These are phyloP conservation scores for Candida parachauliodes DNA, from an alignment of 805 yeast species.

Conservation along the genomic window DNA sequence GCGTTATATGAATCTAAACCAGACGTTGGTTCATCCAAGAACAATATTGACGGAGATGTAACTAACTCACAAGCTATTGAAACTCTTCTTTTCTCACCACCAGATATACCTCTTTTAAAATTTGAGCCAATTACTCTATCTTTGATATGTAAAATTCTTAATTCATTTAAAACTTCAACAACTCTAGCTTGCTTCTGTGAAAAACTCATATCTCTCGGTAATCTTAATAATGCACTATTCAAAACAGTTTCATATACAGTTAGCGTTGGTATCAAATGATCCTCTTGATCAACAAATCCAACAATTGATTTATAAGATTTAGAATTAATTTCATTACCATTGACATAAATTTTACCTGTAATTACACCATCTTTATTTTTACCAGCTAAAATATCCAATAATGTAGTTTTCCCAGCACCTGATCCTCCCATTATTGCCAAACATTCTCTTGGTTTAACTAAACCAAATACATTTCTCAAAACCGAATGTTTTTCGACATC, in stretches of 20 bases:
- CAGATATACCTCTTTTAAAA: constrained; percentile 77
- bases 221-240: constrained; percentile 82
- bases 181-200: constrained; percentile 75
- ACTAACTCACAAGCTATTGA: constrained; percentile 79
- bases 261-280: constrained; percentile 81
- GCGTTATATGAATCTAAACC: constrained; percentile 96
- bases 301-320: constrained; percentile 60
- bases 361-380: constrained; percentile 76
- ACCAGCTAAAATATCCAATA: constrained; percentile 85
- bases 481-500: constrained; percentile 45
- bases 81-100: constrained; percentile 72
- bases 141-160: constrained; percentile 77
- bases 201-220: constrained; percentile 77
- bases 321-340: constrained; percentile 54
- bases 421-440: constrained; percentile 98
- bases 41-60: constrained; percentile 66
- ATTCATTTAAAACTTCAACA: constrained; percentile 76
- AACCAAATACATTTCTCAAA: constrained; percentile 64
- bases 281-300: constrained; percentile 97
- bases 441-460: constrained; percentile 82
- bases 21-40: constrained; percentile 88
- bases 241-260: constrained; percentile 95
- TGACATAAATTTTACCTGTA: constrained; percentile 66
- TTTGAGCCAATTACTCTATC: constrained; percentile 88
- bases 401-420: constrained; percentile 96